Percentiles rank a stretch among this genome's conserved stretches.
Evolutionary conservation across 2,329 filamentous ascomycete species (phyloP).

Genomic region (Aspergillus ustus): DNA sequence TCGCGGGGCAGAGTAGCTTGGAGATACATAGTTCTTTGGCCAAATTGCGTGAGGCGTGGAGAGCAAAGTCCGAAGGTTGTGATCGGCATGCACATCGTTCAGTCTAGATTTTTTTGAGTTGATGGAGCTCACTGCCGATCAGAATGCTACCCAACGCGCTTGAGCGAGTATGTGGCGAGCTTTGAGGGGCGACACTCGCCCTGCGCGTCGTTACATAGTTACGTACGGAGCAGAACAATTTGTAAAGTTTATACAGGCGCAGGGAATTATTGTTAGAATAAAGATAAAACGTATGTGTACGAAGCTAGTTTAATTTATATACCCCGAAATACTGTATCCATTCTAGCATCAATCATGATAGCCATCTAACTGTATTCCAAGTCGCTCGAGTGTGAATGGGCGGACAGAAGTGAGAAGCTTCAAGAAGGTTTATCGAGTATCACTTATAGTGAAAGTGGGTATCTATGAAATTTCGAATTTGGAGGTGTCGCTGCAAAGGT

Average conservation of each 20-base stretch:
- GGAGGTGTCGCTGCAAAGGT: background rate
- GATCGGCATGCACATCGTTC: background rate
- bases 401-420: background rate
- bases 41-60: too few relatives aligned
- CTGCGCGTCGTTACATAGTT: too few relatives aligned
- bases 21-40: too few relatives aligned
- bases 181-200: background rate
- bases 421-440: background rate
- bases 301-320: background rate
- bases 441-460: conserved; percentile 1
- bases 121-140: too few relatives aligned
- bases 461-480: conserved; percentile 2
- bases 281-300: background rate
- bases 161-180: background rate
- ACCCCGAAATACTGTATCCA: background rate
- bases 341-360: background rate
- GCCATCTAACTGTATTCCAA: background rate
- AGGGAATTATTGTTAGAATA: too few relatives aligned
- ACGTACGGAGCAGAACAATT: background rate
- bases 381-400: background rate
- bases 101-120: background rate
- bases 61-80: background rate
- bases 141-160: background rate
- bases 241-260: background rate
- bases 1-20: too few relatives aligned